Conservation (phyloP, 179 eudicot genomes). For the Spinacia oleracea region DNA sequence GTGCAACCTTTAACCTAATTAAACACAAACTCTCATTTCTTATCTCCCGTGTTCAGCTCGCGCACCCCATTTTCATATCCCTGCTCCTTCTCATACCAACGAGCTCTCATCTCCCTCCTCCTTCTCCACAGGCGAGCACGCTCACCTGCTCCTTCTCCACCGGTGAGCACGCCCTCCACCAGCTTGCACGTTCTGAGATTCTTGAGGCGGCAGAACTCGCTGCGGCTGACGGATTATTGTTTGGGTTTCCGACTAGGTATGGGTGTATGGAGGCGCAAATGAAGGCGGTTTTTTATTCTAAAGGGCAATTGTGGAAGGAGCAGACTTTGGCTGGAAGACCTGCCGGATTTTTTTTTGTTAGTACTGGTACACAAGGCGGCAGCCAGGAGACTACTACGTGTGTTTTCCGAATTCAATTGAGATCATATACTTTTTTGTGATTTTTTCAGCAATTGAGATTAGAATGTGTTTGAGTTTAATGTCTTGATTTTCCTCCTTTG, state of each 20-base stretch:
- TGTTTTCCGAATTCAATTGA: slow-evolving; percentile 23
- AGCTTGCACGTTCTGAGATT: no score
- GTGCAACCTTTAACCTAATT: no score
- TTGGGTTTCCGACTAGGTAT: slow-evolving; percentile 91
- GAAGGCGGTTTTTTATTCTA: slow-evolving; percentile 91
- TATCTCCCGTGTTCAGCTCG: no score
- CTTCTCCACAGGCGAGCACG: no score
- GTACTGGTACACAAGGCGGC: no score
- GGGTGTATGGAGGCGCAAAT: slow-evolving; percentile 92
- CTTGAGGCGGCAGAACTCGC: slow-evolving; percentile 46
- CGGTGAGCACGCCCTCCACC: no score
- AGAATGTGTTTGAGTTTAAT: neutral
- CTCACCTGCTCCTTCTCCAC: no score
- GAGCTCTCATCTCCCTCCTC: no score
- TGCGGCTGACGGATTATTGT: slow-evolving; percentile 72
- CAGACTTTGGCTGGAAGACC: slow-evolving; percentile 88
- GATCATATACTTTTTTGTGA: neutral
- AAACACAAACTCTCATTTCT: no score
- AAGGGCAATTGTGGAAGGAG: slow-evolving; percentile 71
- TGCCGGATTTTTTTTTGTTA: slow-evolving; percentile 88
- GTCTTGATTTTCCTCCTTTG: neutral
- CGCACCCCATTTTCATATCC: no score
- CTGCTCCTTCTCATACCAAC: no score
- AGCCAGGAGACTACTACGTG: slow-evolving; percentile 98
- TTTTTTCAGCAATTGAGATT: neutral